Percentiles rank a stretch among this genome's conserved stretches.
phyloP scores from a whole-genome alignment of 345 rosid species.

The Orychophragmus violaceus region DNA sequence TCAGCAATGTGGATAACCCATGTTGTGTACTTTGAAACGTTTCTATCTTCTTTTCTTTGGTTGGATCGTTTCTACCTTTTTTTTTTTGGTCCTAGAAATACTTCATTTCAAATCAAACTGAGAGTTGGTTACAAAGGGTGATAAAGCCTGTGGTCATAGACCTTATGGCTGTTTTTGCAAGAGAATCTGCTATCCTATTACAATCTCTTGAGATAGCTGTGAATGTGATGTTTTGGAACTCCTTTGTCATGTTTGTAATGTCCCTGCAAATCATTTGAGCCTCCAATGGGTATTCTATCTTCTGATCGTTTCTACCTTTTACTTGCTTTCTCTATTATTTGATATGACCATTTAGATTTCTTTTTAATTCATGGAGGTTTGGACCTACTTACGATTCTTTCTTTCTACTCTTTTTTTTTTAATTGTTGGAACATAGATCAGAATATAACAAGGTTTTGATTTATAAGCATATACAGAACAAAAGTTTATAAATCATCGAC shows the following conservation, averaged over 20 bases:
- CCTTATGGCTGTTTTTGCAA: too few species aligned
- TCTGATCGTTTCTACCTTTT: too few species aligned
- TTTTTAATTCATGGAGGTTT: not conserved
- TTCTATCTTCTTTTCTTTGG: slow-evolving; percentile 1
- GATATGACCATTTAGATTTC: not conserved
- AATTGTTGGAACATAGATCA: not conserved
- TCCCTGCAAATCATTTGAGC: too few species aligned
- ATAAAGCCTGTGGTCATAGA: too few species aligned
- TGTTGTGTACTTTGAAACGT: not conserved
- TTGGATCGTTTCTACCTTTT: not conserved
- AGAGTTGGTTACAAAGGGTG: too few species aligned
- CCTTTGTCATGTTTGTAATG: too few species aligned
- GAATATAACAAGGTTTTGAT: not conserved
- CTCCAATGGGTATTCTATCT: too few species aligned
- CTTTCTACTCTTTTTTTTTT: not conserved
- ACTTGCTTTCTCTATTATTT: slow-evolving; percentile 2
- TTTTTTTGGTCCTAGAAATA: too few species aligned
- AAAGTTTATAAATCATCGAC: not conserved
- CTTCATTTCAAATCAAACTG: too few species aligned
- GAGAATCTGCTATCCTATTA: too few species aligned
- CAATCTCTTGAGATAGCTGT: too few species aligned
- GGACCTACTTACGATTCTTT: not conserved
- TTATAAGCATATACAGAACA: not conserved
- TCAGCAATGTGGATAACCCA: slow-evolving; percentile 26
- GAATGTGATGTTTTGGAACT: too few species aligned